Conservation (phyloP, 441 rosid genomes). For the Arabidopsis lyrata region DNA sequence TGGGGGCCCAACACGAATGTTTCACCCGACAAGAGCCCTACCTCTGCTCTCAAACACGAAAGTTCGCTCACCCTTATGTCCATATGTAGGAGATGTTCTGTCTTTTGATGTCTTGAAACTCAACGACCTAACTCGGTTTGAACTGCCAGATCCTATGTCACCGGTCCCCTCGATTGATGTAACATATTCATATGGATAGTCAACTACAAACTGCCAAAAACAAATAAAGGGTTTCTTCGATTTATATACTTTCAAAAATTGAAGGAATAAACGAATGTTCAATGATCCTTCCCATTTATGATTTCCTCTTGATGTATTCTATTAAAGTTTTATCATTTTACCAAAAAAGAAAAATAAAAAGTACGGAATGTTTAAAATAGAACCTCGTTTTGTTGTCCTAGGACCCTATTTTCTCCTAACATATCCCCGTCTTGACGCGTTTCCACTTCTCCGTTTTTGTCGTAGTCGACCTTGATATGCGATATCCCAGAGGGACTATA, state of each 20-base stretch:
- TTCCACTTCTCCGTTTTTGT: slow-evolving; percentile 16
- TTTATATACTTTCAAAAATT: too few relatives aligned
- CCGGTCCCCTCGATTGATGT: slow-evolving; percentile 16
- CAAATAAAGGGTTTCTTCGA: neutral
- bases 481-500: neutral
- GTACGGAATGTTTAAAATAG: neutral
- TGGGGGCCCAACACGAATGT: too few relatives aligned
- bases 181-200: slow-evolving; percentile 24
- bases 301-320: too few relatives aligned
- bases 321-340: too few relatives aligned
- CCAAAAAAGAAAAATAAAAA: too few relatives aligned
- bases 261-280: too few relatives aligned
- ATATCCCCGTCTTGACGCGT: neutral
- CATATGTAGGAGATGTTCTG: slow-evolving; percentile 30
- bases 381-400: neutral
- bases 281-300: too few relatives aligned
- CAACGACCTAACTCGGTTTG: neutral
- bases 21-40: slow-evolving; percentile 22
- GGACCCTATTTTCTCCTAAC: neutral
- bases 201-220: slow-evolving; percentile 13
- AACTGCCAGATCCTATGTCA: neutral
- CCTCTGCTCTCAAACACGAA: slow-evolving; percentile 24
- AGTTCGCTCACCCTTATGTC: neutral
- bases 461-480: slow-evolving; percentile 23
- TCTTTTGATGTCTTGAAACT: slow-evolving; percentile 23